A percentile compares a stretch with the other conserved stretches of the same genome.
These are phyloP conservation scores for Tylopilus vinaceipallidus DNA, from an alignment of 768 basidiomycete species.

Conservation along the genomic window DNA sequence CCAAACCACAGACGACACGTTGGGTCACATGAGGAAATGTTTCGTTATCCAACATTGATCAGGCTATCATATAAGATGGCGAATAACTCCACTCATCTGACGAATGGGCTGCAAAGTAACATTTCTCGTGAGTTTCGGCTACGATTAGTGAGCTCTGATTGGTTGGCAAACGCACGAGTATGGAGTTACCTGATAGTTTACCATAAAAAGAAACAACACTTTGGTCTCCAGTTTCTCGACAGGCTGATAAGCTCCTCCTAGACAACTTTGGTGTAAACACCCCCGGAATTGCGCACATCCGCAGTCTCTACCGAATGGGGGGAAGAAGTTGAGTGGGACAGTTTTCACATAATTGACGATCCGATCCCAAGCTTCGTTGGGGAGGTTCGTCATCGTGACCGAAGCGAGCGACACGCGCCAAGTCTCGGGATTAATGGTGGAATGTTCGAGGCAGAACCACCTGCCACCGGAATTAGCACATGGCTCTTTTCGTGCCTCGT, in stretches of 20 bases:
- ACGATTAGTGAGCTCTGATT: too few relatives aligned
- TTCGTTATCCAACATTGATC: not conserved
- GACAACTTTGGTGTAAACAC: too few relatives aligned
- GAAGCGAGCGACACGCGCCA: not conserved
- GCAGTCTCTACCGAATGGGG: not conserved
- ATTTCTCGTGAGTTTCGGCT: too few relatives aligned
- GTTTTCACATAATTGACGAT: conserved; percentile 9
- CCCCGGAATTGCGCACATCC: too few relatives aligned
- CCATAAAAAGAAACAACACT: too few relatives aligned
- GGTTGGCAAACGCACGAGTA: too few relatives aligned
- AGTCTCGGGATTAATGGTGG: not conserved
- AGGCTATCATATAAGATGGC: not conserved
- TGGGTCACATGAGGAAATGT: not conserved
- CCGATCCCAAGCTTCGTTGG: not conserved
- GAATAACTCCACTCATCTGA: too few relatives aligned
- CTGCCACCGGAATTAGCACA: not conserved
- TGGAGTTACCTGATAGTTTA: too few relatives aligned
- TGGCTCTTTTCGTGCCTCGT: not conserved
- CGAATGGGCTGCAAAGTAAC: too few relatives aligned
- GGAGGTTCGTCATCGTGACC: not conserved
- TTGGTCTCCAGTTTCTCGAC: too few relatives aligned
- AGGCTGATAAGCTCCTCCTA: too few relatives aligned
- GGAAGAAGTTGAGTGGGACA: not conserved
- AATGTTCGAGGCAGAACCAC: conserved; percentile 7
- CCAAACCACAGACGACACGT: not conserved